Percentiles rank a stretch among this genome's conserved stretches.
Conservation (phyloP, 2,329 filamentous ascomycete genomes). For the Fusarium sp. region DNA sequence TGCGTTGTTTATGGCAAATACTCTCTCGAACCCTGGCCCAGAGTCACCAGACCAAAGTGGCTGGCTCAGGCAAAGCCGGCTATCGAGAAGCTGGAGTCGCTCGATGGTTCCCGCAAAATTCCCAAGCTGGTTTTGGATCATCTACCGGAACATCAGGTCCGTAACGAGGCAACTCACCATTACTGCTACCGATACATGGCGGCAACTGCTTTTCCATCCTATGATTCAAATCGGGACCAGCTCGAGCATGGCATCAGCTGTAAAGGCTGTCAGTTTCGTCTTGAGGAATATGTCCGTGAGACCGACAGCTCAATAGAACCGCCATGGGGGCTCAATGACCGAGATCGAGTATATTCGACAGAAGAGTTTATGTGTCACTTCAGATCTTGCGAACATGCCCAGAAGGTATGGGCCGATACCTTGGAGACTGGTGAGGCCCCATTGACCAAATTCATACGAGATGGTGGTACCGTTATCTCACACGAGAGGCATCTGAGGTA, state of each 20-base stretch:
- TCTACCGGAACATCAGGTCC: constrained; percentile 1
- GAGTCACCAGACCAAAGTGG: constrained; percentile 18
- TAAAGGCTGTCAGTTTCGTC: constrained; percentile 28
- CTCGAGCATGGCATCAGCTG: constrained; percentile 17
- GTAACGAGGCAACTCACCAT: neutral
- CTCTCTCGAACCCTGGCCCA: constrained; percentile 17
- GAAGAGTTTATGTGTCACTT: constrained; percentile 22
- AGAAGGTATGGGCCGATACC: constrained; percentile 8
- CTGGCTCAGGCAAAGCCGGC: constrained; percentile 2
- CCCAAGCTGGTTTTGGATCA: neutral
- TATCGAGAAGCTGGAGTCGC: neutral
- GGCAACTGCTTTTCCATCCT: constrained; percentile 15
- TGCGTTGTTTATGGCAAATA: constrained; percentile 22
- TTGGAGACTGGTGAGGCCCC: neutral
- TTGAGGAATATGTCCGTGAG: neutral
- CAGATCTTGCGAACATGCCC: constrained; percentile 1
- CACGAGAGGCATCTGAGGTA: neutral
- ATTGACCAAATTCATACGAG: constrained; percentile 4
- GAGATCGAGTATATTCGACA: constrained; percentile 14
- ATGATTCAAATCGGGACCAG: neutral
- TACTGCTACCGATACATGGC: constrained; percentile 30
- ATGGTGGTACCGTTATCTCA: neutral
- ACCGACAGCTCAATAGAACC: neutral
- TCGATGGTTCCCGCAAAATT: neutral
- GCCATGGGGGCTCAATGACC: constrained; percentile 23